These are phyloP conservation scores for Solanum rostratum DNA, from an alignment of 257 asterid genomes.

Conservation along the genomic window DNA sequence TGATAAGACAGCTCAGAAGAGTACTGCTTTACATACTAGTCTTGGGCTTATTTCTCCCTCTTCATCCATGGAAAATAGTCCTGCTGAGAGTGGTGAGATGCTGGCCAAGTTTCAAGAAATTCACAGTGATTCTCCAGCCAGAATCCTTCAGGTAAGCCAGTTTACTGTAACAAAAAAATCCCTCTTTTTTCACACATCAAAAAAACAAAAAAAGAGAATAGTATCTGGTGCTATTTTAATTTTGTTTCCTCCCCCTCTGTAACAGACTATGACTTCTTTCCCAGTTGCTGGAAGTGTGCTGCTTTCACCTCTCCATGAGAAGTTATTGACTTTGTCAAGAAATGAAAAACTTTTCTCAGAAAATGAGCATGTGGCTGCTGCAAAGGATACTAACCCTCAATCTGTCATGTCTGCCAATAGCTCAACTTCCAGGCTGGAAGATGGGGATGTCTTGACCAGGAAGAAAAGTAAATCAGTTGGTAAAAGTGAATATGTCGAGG, in stretches of 20 bases:
- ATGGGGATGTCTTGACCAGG: constrained; percentile 15
- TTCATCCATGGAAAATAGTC: constrained; percentile 62
- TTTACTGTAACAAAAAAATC: background rate
- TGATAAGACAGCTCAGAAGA: constrained; percentile 41
- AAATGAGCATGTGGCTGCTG: constrained; percentile 21
- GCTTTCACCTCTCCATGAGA: constrained; percentile 75
- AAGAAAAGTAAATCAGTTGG: constrained; percentile 32
- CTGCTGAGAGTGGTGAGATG: constrained; percentile 47
- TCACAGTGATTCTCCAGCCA: constrained; percentile 37
- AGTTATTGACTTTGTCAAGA: constrained; percentile 35
- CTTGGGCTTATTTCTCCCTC: constrained; percentile 86
- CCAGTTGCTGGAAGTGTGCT: constrained; percentile 31
- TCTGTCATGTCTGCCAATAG: constrained; percentile 21
- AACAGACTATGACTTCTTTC: constrained; percentile 61
- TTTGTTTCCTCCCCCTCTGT: constrained; percentile 2
- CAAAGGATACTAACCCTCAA: constrained; percentile 15
- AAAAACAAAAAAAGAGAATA: background rate
- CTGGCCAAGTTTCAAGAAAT: constrained; percentile 26
- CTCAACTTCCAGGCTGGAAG: constrained; percentile 21
- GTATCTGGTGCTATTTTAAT: constrained; percentile 8
- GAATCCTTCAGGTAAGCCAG: constrained; percentile 52
- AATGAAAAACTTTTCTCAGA: constrained; percentile 18
- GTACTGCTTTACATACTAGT: constrained; percentile 54
- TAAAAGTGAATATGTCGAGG: constrained; percentile 23
- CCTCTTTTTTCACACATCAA: background rate